Evolutionary conservation across 352 stramenopile species (phyloP).

Genomic region (Pelagophyceae sp.): DNA sequence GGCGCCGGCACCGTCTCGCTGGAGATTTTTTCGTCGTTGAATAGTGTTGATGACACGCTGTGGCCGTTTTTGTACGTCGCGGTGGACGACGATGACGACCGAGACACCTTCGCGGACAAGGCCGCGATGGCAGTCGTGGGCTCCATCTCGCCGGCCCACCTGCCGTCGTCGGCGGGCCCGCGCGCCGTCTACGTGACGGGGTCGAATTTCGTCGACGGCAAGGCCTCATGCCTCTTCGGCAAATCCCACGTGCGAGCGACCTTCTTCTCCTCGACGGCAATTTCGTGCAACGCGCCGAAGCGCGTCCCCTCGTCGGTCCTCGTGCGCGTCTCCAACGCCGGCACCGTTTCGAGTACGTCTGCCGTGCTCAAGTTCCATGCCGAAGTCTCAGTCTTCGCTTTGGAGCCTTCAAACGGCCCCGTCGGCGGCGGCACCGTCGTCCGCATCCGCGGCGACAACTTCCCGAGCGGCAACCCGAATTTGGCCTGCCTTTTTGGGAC

Average conservation of each 20-base stretch:
- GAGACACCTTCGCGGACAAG: neutral
- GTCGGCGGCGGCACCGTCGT: conserved; percentile 36
- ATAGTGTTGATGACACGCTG: too few relatives aligned
- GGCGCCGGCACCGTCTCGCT: neutral
- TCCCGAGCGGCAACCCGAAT: conserved; percentile 28
- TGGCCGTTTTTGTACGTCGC: too few relatives aligned
- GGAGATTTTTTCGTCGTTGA: neutral
- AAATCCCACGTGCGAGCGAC: conserved; percentile 1
- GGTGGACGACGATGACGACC: neutral
- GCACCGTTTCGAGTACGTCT: neutral
- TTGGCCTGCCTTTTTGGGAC: conserved; percentile 35
- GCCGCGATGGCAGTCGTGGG: neutral
- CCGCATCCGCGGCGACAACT: conserved; percentile 35
- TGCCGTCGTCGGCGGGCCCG: conserved; percentile 15
- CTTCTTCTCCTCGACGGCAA: conserved; percentile 24
- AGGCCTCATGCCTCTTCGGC: neutral
- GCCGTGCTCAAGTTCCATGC: neutral
- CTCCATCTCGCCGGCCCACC: neutral
- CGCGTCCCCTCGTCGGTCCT: conserved; percentile 24
- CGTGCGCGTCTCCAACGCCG: conserved; percentile 24
- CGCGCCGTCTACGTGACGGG: conserved; percentile 20
- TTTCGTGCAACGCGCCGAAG: conserved; percentile 26
- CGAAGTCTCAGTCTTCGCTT: conserved; percentile 27
- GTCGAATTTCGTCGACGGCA: neutral
- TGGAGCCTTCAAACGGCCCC: conserved; percentile 35